Base-by-base conservation (phyloP, 805 yeast species). In the Lachancea dasiensis region DNA sequence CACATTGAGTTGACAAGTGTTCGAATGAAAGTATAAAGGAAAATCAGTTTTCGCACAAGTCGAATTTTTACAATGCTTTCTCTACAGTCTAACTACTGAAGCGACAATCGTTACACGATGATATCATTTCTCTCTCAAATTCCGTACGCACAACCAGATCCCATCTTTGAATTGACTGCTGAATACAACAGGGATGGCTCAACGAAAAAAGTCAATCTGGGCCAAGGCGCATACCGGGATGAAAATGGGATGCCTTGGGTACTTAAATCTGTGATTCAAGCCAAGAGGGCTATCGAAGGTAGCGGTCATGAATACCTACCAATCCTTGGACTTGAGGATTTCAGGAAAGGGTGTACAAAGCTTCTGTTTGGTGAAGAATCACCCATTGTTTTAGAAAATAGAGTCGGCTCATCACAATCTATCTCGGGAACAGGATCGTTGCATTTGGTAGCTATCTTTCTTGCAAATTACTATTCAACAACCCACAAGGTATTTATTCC, bases 371-470 rank as follows among this genome's bases (percentile, higher is more conserved):
- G 24, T 10, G 24, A 22, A 8, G 10, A 10, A 7, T 22, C 24
- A 22, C 24, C 24, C 24, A 22, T 22, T 22, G 24, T 22, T 22
- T 22, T 22, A 10, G 24, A 10, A 7, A 22, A 22, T 22, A 22
- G 24, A 22, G 24, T 10, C 10, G 24, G 10, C 10, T 22, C 24
- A 10, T 22, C 24, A 8, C 38, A 35, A 13, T 14, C 38, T 23
- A 31, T 35, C 7, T 35, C 38, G n/a, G 38, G 38, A n/a, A 35
- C 38, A 17, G 38, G 38, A 14, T 35, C 38, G 38, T 18, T 35
- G 10, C 33, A 35, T 31, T 23, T 35, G 38, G 24, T 22, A 8
- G 38, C 38, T 27, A 19, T 35, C 11, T 26, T 26, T 24, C 33
- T 35, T 6, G 33, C 33, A 11, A 35, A 16, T 13, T 26, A 22